A percentile compares a stretch with the other conserved stretches of the same genome.
phyloP scores from a whole-genome alignment of 176 grass and related monocot genomes.

The Oryza coarctata region DNA sequence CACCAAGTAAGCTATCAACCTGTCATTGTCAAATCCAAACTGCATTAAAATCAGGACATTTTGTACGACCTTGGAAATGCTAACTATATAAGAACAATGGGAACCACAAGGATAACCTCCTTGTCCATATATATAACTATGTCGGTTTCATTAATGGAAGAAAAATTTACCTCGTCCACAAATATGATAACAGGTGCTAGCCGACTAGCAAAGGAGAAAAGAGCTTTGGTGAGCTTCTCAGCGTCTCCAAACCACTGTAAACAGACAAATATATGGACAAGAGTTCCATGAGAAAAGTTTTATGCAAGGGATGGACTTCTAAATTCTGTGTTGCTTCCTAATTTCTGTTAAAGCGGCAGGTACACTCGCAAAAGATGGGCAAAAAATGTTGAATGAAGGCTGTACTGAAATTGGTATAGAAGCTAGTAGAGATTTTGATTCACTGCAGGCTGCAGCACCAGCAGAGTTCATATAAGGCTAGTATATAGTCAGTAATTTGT shows the following conservation, averaged over 20 bases:
- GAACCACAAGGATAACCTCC: background rate
- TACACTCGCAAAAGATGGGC: background rate
- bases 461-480: slow-evolving; percentile 12
- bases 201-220: slow-evolving; percentile 89
- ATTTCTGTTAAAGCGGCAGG: slow-evolving; percentile 24
- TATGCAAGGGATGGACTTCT: background rate
- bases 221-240: slow-evolving; percentile 93
- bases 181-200: slow-evolving; percentile 95
- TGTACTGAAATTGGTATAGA: slow-evolving; percentile 4
- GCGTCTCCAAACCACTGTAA: slow-evolving; percentile 97
- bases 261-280: slow-evolving; percentile 36
- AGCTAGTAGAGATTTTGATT: slow-evolving; percentile 18
- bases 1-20: slow-evolving; percentile 94
- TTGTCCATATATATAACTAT: slow-evolving; percentile 2
- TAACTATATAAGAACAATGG: background rate
- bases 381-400: background rate
- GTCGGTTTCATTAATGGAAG: slow-evolving; percentile 12
- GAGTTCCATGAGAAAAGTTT: background rate
- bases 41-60: slow-evolving; percentile 28
- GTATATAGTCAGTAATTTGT: background rate
- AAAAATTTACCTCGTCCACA: slow-evolving; percentile 80
- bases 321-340: background rate
- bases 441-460: background rate
- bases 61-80: background rate
- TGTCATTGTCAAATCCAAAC: slow-evolving; percentile 35